Evolutionary conservation across 345 rosid species (phyloP), one percentile per base, ranked within the genome.

Genomic region (Balakata baccata): DNA sequence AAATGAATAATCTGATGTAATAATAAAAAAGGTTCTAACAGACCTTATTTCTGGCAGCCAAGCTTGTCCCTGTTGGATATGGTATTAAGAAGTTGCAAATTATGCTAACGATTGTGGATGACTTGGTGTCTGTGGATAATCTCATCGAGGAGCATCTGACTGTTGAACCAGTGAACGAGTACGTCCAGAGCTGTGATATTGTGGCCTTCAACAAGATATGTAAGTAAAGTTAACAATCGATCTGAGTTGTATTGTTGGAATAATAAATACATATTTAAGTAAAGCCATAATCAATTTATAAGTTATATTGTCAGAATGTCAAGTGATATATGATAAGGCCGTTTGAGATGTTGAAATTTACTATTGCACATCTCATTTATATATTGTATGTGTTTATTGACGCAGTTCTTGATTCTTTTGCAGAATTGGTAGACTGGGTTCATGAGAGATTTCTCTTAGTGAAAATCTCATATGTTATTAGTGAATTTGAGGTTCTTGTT

Each of bases 131-230:
- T 39, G 82, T 92, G 2, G 97, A 90, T 79, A 76, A 11, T 71
- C 89, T 90, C 58, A 85, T 92, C 16, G 93, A 92, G 80, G 96
- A 92, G 39, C 39, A 43, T 13, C 85, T 92, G 37, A 90, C 87
- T 0, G 87, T 18, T 7, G 97, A 92, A 43, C 95, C 97, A 0
- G 72, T 90, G 50, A 92, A 92, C 38, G 97, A 92, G 65, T 73
- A 81, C 47, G 92, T 90, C 72, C 97, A 90, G 85, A 90, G 93
- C 76, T 90, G 97, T 51, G 97, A 92, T 75, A 90, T 92, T 69
- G 93, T 88, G 25, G 97, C 93, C 25, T 92, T 92, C 92, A 92
- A 92, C 88, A 92, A 92, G 74, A 92, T 92, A 4, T 92, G 95
- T 80, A 71, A 76, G 79, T 16, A 14, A 63, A 20, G 43, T 7